Percentiles rank a stretch among this genome's conserved stretches.
Conservation (phyloP, 2,329 filamentous ascomycete genomes). For the Monosporascus sp. region DNA sequence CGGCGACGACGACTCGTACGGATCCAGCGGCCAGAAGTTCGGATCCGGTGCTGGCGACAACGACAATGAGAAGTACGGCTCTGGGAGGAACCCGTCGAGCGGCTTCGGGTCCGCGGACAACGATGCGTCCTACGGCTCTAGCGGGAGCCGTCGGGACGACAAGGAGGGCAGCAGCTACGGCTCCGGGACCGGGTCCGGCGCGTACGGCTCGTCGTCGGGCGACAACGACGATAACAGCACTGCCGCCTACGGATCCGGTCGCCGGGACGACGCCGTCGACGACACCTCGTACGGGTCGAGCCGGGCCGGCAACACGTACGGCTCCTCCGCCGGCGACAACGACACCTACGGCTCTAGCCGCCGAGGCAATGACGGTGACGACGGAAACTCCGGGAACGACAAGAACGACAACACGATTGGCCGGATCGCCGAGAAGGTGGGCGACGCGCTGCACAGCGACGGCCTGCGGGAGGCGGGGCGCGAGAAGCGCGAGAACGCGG, state of each 20-base stretch:
- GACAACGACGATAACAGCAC: neutral
- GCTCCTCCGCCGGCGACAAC: neutral
- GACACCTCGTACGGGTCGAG: slow-evolving; percentile 13
- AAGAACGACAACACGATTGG: slow-evolving; percentile 43
- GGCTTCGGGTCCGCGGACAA: slow-evolving; percentile 1
- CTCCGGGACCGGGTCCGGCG: slow-evolving; percentile 8
- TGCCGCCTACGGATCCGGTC: slow-evolving; percentile 14
- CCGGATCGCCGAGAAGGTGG: slow-evolving; percentile 55
- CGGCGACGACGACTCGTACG: slow-evolving; percentile 9
- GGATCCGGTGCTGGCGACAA: neutral
- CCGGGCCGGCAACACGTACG: slow-evolving; percentile 6
- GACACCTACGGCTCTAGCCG: slow-evolving; percentile 8
- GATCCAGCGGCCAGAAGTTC: slow-evolving; percentile 14
- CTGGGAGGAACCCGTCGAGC: slow-evolving; percentile 13
- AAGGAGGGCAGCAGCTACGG: too few species aligned
- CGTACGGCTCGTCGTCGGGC: slow-evolving; percentile 10
- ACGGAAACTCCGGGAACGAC: slow-evolving; percentile 3
- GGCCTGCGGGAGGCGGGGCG: slow-evolving; percentile 42
- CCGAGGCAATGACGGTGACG: slow-evolving; percentile 10
- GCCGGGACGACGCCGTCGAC: neutral
- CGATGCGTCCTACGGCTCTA: slow-evolving; percentile 9
- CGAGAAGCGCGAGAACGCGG: slow-evolving; percentile 40
- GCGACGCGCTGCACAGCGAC: slow-evolving; percentile 41
- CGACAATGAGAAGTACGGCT: slow-evolving; percentile 14
- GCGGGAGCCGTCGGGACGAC: too few species aligned